Base-by-base conservation (phyloP, 495 filamentous ascomycete genomes). In the Friedmanniomyces endolithicus region DNA sequence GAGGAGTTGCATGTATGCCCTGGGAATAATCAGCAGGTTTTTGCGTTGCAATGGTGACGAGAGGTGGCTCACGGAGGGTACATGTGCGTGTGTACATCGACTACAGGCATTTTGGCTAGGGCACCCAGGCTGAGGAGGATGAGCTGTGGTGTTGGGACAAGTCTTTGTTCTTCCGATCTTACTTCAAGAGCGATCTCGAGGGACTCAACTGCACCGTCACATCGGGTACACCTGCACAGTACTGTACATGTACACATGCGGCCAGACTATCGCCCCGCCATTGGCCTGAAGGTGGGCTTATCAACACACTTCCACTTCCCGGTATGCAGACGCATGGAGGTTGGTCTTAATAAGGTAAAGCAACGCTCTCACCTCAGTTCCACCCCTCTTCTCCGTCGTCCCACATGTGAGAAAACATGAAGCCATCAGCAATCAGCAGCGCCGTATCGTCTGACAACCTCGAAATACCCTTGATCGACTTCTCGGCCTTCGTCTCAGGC, bases 31-130 rank as follows among this genome's bases (percentile, higher is more conserved):
- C 17, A 41, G 37, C 16, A 41, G 12, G 37, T 14, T 41, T 4
- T 6, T 19, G 17, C 37, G 4, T 14, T 2, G 17, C 16, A 41
- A 14, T 31, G 37, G 17, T n/a, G 14, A 14, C 2, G 6, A 19
- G 6, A 14, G 6, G 37, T 16, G 37, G 37, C 37, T 41, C 37
- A 41, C 37, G 85, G 85, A 0, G 51, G 43, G 39, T 59, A 44
- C 48, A 49, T 52, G 25, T 97, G 90, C 12, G 90, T 95, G 72
- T 96, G 90, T 63, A 96, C 78, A 69, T 96, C 90, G 43, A 95
- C 86, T 34, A 88, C 74, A 9, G 59, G 54, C 55, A 56, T 60
- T 16, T 41, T 56, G 53, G 25, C 47, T 4, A n/a, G 37, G 12
- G 17, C 37, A 41, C 37, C 37, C 16, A 41, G 37, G 27, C 27